A percentile compares a stretch with the other conserved stretches of the same genome.
Evolutionary conservation across 176 grass and related monocot species (phyloP).

Genomic region (Cenchrus purpureus): DNA sequence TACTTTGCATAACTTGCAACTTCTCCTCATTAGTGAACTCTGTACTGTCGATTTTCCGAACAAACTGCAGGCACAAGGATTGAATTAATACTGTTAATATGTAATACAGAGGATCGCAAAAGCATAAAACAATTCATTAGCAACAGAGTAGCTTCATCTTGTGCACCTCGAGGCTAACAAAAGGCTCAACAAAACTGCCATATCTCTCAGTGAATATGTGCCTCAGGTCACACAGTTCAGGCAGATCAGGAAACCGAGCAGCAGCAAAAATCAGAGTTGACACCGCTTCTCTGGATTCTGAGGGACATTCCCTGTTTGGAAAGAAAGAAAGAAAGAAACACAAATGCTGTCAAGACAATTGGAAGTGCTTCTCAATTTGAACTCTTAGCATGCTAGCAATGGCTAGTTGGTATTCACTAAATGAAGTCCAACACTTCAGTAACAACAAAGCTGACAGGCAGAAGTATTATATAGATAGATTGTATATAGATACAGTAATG

Average conservation of each 20-base stretch:
- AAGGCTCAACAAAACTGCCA: slow-evolving; percentile 62
- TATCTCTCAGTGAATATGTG: slow-evolving; percentile 73
- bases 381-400: neutral
- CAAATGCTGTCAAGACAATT: neutral
- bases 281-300: slow-evolving; percentile 76
- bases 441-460: neutral
- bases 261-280: slow-evolving; percentile 88
- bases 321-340: slow-evolving; percentile 17
- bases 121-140: neutral
- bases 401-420: neutral
- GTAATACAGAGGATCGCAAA: neutral
- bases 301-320: slow-evolving; percentile 73
- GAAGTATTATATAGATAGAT: neutral
- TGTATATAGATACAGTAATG: neutral
- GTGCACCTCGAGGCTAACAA: slow-evolving; percentile 74
- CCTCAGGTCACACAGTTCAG: slow-evolving; percentile 75
- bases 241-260: slow-evolving; percentile 83
- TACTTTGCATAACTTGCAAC: slow-evolving; percentile 61
- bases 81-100: slow-evolving; percentile 8
- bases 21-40: slow-evolving; percentile 75
- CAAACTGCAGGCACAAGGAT: slow-evolving; percentile 61
- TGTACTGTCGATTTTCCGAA: slow-evolving; percentile 66
- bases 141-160: slow-evolving; percentile 12
- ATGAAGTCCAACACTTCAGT: slow-evolving; percentile 4
- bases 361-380: neutral